Evolutionary conservation across 2,329 filamentous ascomycete genomes (phyloP).

Genomic region (Coniosporium tulheliwenetii): DNA sequence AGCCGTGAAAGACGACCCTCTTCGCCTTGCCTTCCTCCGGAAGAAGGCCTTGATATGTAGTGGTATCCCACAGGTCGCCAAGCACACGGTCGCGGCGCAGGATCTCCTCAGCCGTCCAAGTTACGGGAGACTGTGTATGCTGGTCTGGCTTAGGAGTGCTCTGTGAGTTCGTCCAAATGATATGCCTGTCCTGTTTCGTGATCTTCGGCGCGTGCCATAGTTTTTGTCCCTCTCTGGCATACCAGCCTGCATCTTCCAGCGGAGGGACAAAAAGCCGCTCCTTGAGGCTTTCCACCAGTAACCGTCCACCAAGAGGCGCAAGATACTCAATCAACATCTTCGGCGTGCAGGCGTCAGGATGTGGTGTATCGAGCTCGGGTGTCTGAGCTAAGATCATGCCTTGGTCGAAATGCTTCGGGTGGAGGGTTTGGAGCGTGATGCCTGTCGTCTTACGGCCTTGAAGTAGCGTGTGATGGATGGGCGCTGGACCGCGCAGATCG

Average conservation of each 20-base stretch:
- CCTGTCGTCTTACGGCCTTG: constrained; percentile 46
- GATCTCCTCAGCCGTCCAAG: constrained; percentile 39
- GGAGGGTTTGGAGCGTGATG: constrained; percentile 74
- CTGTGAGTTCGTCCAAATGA: constrained; percentile 36
- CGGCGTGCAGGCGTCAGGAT: constrained; percentile 31
- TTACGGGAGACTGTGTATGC: constrained; percentile 1
- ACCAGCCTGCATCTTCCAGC: constrained; percentile 21
- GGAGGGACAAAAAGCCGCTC: constrained; percentile 50
- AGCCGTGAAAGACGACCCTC: neutral
- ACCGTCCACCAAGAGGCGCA: constrained; percentile 47
- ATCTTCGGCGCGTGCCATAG: constrained; percentile 57
- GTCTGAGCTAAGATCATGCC: constrained; percentile 59
- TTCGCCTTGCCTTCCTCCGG: neutral
- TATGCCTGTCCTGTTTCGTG: constrained; percentile 42
- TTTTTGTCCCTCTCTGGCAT: constrained; percentile 9
- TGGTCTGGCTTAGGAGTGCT: too few species aligned
- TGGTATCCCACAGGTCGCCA: constrained; percentile 48
- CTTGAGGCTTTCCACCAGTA: constrained; percentile 54
- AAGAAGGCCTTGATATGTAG: constrained; percentile 5
- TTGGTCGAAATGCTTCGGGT: constrained; percentile 61
- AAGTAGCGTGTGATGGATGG: constrained; percentile 72
- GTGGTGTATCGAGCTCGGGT: constrained; percentile 36
- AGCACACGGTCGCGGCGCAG: constrained; percentile 42
- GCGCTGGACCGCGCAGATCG: constrained; percentile 75
- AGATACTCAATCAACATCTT: constrained; percentile 37